Conservation (phyloP, 2,329 filamentous ascomycete species). For the Colletotrichum caudatum region DNA sequence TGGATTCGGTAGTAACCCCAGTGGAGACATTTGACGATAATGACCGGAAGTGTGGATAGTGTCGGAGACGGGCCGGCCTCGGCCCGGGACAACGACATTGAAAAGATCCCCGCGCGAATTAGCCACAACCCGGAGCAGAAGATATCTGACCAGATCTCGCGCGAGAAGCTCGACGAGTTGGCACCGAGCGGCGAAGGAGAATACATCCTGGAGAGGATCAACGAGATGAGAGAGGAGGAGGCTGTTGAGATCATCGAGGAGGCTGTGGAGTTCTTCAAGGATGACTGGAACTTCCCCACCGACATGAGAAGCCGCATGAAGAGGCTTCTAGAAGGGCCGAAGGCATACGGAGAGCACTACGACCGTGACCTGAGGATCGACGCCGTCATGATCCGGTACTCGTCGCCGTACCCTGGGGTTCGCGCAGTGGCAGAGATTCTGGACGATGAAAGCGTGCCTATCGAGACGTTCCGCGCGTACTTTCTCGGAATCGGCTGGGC, state of each 20-base stretch:
- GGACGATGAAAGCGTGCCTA: conserved; percentile 52
- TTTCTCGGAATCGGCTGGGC: conserved; percentile 56
- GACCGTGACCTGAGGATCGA: conserved; percentile 57
- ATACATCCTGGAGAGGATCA: conserved; percentile 57
- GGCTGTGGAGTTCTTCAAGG: conserved; percentile 53
- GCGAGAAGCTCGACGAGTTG: conserved; percentile 54
- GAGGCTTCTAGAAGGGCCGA: conserved; percentile 52
- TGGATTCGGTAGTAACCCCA: neutral
- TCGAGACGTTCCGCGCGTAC: conserved; percentile 58
- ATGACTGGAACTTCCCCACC: conserved; percentile 59
- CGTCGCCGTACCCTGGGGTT: conserved; percentile 58
- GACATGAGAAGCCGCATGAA: conserved; percentile 58
- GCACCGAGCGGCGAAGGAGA: conserved; percentile 58
- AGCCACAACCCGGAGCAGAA: conserved; percentile 20
- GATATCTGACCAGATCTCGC: conserved; percentile 53
- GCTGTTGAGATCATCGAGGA: conserved; percentile 55
- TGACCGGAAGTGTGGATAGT: conserved; percentile 38
- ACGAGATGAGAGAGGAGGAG: conserved; percentile 57
- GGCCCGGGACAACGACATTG: conserved; percentile 25
- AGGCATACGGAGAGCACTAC: conserved; percentile 56
- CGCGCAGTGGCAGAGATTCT: conserved; percentile 54
- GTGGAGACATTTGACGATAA: conserved; percentile 14
- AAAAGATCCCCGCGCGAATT: conserved; percentile 32
- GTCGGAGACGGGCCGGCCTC: conserved; percentile 20
- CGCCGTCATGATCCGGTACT: conserved; percentile 55